Evolutionary conservation across 2,329 filamentous ascomycete genomes (phyloP).

Genomic region (Alternaria arborescens): DNA sequence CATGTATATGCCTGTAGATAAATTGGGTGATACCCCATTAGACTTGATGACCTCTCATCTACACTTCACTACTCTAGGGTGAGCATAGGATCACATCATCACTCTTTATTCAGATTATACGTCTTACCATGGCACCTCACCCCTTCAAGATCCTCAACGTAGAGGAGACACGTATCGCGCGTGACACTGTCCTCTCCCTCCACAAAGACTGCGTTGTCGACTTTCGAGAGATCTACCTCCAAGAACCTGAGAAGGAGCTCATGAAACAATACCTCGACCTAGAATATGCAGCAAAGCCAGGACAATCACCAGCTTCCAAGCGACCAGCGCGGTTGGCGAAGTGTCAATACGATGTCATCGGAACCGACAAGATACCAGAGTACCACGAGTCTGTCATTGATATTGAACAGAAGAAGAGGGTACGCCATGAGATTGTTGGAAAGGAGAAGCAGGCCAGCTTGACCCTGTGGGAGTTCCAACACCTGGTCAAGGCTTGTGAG

Average conservation of each 20-base stretch:
- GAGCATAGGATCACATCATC: neutral
- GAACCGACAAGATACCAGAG: conserved; percentile 59
- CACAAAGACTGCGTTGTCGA: conserved; percentile 50
- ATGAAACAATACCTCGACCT: conserved; percentile 59
- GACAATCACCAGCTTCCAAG: conserved; percentile 51
- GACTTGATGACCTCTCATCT: neutral
- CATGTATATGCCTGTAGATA: conserved; percentile 8
- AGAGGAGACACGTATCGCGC: conserved; percentile 63
- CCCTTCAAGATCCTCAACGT: conserved; percentile 65
- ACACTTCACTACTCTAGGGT: neutral
- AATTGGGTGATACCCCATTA: neutral
- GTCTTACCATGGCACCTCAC: conserved; percentile 52
- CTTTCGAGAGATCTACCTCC: conserved; percentile 62
- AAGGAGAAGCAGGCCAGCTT: conserved; percentile 60
- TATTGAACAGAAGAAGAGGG: conserved; percentile 52
- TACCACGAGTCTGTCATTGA: conserved; percentile 65
- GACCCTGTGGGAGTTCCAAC: conserved; percentile 54
- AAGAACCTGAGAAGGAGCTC: conserved; percentile 61
- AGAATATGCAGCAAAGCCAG: conserved; percentile 54
- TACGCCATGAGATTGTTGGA: conserved; percentile 58
- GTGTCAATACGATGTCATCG: conserved; percentile 66
- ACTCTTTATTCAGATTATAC: neutral
- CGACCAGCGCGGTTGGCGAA: conserved; percentile 61
- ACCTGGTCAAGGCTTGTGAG: conserved; percentile 56
- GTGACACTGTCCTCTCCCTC: conserved; percentile 58